Evolutionary conservation across 2,329 filamentous ascomycete genomes (phyloP), one percentile per base, ranked within the genome.

Genomic region (Nectriaceae sp.): DNA sequence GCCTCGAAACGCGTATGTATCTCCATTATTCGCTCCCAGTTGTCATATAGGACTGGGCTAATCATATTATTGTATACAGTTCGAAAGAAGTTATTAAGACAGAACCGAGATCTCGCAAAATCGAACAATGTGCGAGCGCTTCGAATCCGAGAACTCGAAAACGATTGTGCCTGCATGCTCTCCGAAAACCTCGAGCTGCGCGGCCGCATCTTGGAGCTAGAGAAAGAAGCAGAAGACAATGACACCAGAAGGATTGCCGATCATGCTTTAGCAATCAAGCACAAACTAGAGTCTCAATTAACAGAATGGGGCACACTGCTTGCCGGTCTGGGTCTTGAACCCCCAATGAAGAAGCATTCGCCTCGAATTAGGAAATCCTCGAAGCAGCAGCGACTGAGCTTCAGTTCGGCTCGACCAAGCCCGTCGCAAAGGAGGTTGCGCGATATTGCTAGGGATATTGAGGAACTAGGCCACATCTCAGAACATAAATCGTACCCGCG

Each of bases 91-190:
- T 90, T 92, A 65, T 75, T 92, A 61, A 82, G 89, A 46, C 90
- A 94, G 67, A 95, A 95, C 66, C 82, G 88, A 70, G 89, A 94
- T 63, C 87, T 94, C 55, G 89, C 89, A 54, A 84, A 85, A 65
- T 83, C 80, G 61, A 94, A 95, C 71, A 90, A 89, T 20, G 79
- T 81, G 42, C 88, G 92, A 67, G 88, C 87, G 24, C 76, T 90
- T 24, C 85, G 87, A 56, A 92, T 94, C 60, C 84, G 89, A 51
- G 82, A 78, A 54, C 78, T 94, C 49, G 89, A 93, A 64, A 83
- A 85, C 64, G 88, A 95, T 68, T 85, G 83, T 53, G 84, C 87
- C 35, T 83, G 84, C 41, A 79, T 92, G 55, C 75, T 92, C 20
- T 84, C 87, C n/a, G 88, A 94, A 59, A 94, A 94, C 64, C 78